These are phyloP conservation scores for Rhododendron mucronatum DNA, from an alignment of 148 eudicot genomes.

Conservation along the genomic window DNA sequence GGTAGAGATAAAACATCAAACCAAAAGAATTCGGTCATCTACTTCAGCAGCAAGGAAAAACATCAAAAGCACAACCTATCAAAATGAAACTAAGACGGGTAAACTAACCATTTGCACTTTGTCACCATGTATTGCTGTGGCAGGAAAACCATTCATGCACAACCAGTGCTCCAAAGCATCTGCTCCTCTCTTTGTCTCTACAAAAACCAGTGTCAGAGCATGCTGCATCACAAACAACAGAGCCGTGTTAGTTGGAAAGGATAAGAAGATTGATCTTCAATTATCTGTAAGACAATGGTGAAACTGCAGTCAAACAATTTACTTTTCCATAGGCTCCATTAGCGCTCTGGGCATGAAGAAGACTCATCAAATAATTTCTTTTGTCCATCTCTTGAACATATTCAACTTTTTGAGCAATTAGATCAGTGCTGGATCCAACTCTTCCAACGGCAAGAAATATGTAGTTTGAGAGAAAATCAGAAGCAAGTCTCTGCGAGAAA, in stretches of 20 bases:
- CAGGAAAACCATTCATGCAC: slow-evolving; percentile 55
- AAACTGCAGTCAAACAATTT: not conserved
- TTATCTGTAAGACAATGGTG: not conserved
- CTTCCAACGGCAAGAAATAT: slow-evolving; percentile 76
- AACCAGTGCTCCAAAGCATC: slow-evolving; percentile 61
- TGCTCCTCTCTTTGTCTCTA: slow-evolving; percentile 83
- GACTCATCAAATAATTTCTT: slow-evolving; percentile 40
- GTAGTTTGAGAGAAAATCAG: slow-evolving; percentile 71
- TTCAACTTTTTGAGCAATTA: slow-evolving; percentile 67
- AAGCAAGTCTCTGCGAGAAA: slow-evolving; percentile 66
- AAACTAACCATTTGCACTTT: slow-evolving; percentile 64
- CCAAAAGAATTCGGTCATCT: not conserved
- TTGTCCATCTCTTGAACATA: slow-evolving; percentile 64
- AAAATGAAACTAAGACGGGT: slow-evolving; percentile 3
- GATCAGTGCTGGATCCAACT: slow-evolving; percentile 89
- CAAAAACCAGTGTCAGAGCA: slow-evolving; percentile 69
- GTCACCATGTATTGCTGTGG: slow-evolving; percentile 84
- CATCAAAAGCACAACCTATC: slow-evolving; percentile 5
- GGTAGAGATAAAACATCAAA: not conserved
- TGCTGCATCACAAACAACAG: slow-evolving; percentile 36
- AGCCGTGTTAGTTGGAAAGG: not conserved
- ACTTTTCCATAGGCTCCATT: slow-evolving; percentile 55
- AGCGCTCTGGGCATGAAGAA: slow-evolving; percentile 43
- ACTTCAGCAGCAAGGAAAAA: not conserved
- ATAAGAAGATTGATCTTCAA: not conserved